Evolutionary conservation across 345 rosid genomes (phyloP).

Genomic region (Stellera chamaejasme): DNA sequence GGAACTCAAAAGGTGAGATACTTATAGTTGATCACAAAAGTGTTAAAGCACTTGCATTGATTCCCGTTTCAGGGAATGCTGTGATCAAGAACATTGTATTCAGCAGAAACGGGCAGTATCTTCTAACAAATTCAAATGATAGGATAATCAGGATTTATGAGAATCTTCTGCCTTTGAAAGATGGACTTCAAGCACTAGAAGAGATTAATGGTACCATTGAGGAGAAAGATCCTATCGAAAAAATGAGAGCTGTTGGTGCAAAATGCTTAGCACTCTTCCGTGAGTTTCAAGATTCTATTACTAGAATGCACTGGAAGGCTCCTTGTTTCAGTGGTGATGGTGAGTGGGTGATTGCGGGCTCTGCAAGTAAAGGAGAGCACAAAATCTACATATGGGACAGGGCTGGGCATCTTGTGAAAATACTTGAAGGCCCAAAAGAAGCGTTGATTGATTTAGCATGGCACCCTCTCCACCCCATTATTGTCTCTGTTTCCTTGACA

Average conservation of each 20-base stretch:
- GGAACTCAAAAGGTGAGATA: slow-evolving; percentile 94
- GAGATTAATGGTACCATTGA: slow-evolving; percentile 36
- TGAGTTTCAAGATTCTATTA: slow-evolving; percentile 95
- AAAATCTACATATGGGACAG: slow-evolving; percentile 98
- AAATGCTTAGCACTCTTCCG: slow-evolving; percentile 76
- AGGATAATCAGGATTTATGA: slow-evolving; percentile 85
- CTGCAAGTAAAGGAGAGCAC: slow-evolving; percentile 98
- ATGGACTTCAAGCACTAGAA: slow-evolving; percentile 38
- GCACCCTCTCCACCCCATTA: slow-evolving; percentile 98
- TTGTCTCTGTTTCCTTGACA: slow-evolving; percentile 83
- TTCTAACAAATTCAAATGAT: slow-evolving; percentile 94
- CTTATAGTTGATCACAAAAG: slow-evolving; percentile 72
- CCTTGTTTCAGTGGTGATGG: slow-evolving; percentile 99
- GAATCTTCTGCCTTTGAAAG: slow-evolving; percentile 78
- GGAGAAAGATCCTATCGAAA: slow-evolving; percentile 58
- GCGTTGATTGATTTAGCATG: slow-evolving; percentile 91
- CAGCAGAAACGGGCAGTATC: slow-evolving; percentile 84
- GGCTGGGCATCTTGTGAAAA: slow-evolving; percentile 94
- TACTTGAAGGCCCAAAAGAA: slow-evolving; percentile 99
- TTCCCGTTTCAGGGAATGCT: slow-evolving; percentile 62
- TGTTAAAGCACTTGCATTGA: slow-evolving; percentile 52
- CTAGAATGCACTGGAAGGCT: slow-evolving; percentile 97
- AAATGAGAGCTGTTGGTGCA: slow-evolving; percentile 65
- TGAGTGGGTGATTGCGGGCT: slow-evolving; percentile 98
- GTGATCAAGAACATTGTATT: slow-evolving; percentile 79